phyloP scores from a whole-genome alignment of 1,284 basidiomycete species.

The Cryptococcus sp. region DNA sequence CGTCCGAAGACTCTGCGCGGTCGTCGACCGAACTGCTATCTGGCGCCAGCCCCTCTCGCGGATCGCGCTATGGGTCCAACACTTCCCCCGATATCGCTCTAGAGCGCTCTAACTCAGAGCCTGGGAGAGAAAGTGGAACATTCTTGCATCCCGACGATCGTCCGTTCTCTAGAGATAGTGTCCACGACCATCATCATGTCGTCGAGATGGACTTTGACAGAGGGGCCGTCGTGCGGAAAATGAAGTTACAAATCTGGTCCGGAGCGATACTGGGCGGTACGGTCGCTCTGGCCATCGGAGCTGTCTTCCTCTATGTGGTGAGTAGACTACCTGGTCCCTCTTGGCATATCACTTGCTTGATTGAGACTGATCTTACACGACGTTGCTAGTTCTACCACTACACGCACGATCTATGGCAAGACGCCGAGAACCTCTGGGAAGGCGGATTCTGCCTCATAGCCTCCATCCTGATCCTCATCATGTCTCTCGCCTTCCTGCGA shows the following conservation, averaged over 20 bases:
- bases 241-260: slow-evolving; percentile 65
- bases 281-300: slow-evolving; percentile 67
- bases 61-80: slow-evolving; percentile 2
- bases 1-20: slow-evolving; percentile 16
- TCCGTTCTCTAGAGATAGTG: not conserved
- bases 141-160: not conserved
- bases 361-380: not conserved
- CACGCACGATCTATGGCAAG: slow-evolving; percentile 58
- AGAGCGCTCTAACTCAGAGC: not conserved
- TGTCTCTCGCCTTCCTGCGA: slow-evolving; percentile 74
- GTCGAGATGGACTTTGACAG: slow-evolving; percentile 10
- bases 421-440: slow-evolving; percentile 65
- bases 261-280: slow-evolving; percentile 71
- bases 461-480: slow-evolving; percentile 54
- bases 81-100: slow-evolving; percentile 2
- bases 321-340: slow-evolving; percentile 15
- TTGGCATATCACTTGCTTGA: not conserved
- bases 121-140: not conserved
- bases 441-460: slow-evolving; percentile 78
- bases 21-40: slow-evolving; percentile 18
- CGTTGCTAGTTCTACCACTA: slow-evolving; percentile 53
- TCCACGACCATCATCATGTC: slow-evolving; percentile 5
- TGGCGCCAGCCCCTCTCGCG: not conserved
- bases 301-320: slow-evolving; percentile 54
- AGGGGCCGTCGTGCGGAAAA: slow-evolving; percentile 21